Conservation (phyloP, 2,329 filamentous ascomycete species). For the Cryphonectria japonica region DNA sequence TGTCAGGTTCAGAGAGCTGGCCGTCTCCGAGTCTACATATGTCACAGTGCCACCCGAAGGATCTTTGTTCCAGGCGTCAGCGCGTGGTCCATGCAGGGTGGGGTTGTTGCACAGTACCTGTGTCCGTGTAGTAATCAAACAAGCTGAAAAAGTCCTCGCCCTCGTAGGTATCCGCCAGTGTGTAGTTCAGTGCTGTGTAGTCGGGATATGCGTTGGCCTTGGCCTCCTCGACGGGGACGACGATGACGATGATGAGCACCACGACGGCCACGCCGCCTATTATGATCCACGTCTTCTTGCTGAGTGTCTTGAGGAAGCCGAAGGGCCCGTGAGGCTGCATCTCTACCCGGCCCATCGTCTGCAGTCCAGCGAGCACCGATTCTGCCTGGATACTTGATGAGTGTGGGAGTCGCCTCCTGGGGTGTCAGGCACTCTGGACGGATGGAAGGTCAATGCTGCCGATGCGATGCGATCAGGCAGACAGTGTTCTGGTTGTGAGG, state of each 20-base stretch:
- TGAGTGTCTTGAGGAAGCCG: slow-evolving; percentile 48
- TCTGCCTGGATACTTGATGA: background rate
- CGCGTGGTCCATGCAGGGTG: background rate
- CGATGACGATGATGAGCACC: slow-evolving; percentile 52
- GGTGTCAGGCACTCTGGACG: background rate
- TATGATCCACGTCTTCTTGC: slow-evolving; percentile 53
- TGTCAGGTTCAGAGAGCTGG: slow-evolving; percentile 57
- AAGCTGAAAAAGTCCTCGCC: slow-evolving; percentile 51
- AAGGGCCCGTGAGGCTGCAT: slow-evolving; percentile 23
- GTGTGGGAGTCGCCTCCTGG: background rate
- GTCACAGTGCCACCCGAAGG: slow-evolving; percentile 52
- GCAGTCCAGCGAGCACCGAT: background rate
- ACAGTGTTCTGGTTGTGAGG: no score
- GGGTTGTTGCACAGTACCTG: background rate
- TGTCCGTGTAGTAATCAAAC: slow-evolving; percentile 12
- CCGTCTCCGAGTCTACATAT: slow-evolving; percentile 48
- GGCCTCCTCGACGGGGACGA: slow-evolving; percentile 47
- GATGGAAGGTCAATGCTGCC: background rate
- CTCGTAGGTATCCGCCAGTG: slow-evolving; percentile 53
- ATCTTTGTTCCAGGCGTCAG: background rate
- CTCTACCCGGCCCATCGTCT: slow-evolving; percentile 19
- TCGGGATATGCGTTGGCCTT: slow-evolving; percentile 50
- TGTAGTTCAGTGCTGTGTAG: slow-evolving; percentile 52
- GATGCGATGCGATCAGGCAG: background rate
- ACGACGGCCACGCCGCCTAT: slow-evolving; percentile 42